A percentile compares a stretch with the other conserved stretches of the same genome.
phyloP scores from a whole-genome alignment of 164 flowering plant genomes.

The Magnolia changhungtana region DNA sequence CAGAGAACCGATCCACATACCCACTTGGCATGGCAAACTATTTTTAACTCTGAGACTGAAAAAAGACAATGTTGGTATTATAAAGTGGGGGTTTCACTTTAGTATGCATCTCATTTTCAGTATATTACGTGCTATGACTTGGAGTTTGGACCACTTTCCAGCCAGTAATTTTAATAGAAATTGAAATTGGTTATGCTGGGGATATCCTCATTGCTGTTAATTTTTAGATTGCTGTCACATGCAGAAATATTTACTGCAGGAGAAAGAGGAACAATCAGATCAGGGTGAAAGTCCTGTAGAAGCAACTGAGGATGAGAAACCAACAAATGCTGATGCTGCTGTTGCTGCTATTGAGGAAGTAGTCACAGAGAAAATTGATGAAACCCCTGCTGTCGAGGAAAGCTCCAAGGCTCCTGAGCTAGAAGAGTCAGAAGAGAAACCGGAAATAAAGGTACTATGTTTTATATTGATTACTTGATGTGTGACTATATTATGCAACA shows the following conservation, averaged over 20 bases:
- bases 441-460: conserved; percentile 37
- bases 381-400: conserved; percentile 23
- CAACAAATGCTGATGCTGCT: conserved; percentile 1
- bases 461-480: no score
- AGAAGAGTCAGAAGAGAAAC: conserved; percentile 17
- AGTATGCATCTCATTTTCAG: no score
- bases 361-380: conserved; percentile 9
- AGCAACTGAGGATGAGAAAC: conserved; percentile 7
- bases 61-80: no score
- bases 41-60: no score
- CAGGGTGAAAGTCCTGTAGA: conserved; percentile 9
- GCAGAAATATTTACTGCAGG: conserved; percentile 23
- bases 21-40: no score
- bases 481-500: no score
- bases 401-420: conserved; percentile 21
- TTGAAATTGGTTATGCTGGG: not conserved
- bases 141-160: not conserved
- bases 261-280: conserved; percentile 17
- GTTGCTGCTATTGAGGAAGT: conserved; percentile 14
- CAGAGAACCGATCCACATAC: no score
- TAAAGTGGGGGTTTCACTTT: no score
- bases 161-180: not conserved
- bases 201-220: not conserved
- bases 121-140: not conserved
- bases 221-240: not conserved